These are phyloP conservation scores for Extremus antarcticus DNA, from an alignment of 495 filamentous ascomycete species.

Conservation along the genomic window DNA sequence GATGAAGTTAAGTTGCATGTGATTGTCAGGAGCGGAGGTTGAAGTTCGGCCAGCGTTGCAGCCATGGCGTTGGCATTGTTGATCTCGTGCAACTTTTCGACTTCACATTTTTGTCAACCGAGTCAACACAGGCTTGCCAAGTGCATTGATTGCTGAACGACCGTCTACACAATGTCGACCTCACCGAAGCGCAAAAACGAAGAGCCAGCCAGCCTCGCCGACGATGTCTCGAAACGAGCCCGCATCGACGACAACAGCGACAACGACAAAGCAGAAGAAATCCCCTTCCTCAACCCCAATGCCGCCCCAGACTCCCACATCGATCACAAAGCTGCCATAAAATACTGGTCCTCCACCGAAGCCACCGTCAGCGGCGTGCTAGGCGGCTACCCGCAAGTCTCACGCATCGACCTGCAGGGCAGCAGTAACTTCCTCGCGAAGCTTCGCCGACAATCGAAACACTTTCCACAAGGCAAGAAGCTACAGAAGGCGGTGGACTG, in stretches of 20 bases:
- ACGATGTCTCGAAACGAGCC: background rate
- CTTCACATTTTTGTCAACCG: no score
- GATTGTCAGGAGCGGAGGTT: background rate
- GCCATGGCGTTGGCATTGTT: background rate
- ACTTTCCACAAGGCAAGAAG: constrained; percentile 17
- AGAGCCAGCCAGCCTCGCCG: background rate
- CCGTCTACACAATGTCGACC: no score
- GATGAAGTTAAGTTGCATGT: no score
- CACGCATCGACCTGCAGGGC: constrained; percentile 63
- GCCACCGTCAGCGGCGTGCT: constrained; percentile 72
- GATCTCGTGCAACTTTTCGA: no score
- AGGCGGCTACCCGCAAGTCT: constrained; percentile 65
- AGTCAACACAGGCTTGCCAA: no score
- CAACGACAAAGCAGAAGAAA: background rate
- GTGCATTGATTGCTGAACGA: no score
- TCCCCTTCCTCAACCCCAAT: background rate
- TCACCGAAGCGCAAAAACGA: constrained; percentile 2
- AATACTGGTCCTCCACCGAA: constrained; percentile 70
- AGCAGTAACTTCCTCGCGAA: constrained; percentile 70
- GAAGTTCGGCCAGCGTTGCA: background rate
- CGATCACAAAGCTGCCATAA: constrained; percentile 36
- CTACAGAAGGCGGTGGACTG: constrained; percentile 44
- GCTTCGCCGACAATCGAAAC: constrained; percentile 39
- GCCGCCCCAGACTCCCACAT: constrained; percentile 38
- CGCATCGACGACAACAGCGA: background rate